Conservation (phyloP, 2,329 filamentous ascomycete genomes). For the Cryoendolithus antarcticus region DNA sequence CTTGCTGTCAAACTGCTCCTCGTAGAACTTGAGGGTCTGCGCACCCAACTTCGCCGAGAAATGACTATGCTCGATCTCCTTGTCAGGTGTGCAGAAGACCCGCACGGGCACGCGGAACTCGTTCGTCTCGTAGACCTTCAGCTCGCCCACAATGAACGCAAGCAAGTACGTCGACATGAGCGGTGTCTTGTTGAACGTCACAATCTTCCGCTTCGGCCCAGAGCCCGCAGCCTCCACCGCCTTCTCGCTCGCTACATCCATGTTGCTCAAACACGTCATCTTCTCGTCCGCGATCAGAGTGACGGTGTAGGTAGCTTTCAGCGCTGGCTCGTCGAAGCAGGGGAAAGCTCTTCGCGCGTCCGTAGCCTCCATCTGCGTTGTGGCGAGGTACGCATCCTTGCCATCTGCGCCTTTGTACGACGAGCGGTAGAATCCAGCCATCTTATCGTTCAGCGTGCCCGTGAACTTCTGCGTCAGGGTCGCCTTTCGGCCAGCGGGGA, state of each 20-base stretch:
- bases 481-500: conserved; percentile 65
- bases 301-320: conserved; percentile 87
- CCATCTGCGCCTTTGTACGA: conserved; percentile 80
- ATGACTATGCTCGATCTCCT: conserved; percentile 77
- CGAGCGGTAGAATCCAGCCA: conserved; percentile 95
- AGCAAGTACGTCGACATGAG: conserved; percentile 94
- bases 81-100: conserved; percentile 85
- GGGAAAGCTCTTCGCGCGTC: conserved; percentile 88
- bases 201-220: conserved; percentile 63
- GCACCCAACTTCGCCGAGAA: conserved; percentile 87
- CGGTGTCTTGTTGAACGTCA: conserved; percentile 85
- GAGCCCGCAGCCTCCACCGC: conserved; percentile 54
- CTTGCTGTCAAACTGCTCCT: conserved; percentile 78
- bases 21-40: conserved; percentile 83
- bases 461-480: conserved; percentile 67
- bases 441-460: conserved; percentile 77
- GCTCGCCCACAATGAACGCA: conserved; percentile 85
- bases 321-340: conserved; percentile 88
- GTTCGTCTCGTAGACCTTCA: conserved; percentile 87
- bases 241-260: conserved; percentile 77
- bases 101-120: conserved; percentile 83
- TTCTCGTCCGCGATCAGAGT: conserved; percentile 84
- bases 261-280: conserved; percentile 88
- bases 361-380: conserved; percentile 92
- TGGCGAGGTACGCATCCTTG: conserved; percentile 68